phyloP scores from a whole-genome alignment of 257 asterid genomes.

The Marsdenia floribunda region DNA sequence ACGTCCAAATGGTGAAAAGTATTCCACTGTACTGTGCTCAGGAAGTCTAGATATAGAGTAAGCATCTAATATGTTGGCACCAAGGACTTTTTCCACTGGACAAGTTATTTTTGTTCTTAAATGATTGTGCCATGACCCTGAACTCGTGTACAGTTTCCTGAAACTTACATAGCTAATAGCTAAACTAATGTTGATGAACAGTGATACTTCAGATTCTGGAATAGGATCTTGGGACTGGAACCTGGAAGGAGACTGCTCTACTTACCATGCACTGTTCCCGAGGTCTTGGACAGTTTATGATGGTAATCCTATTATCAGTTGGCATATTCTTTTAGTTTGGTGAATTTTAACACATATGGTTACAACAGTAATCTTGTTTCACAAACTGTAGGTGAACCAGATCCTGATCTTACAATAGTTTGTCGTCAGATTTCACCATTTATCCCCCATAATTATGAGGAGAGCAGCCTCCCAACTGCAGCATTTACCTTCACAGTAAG shows the following conservation, averaged over 20 bases:
- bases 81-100: slow-evolving; percentile 5
- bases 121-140: neutral
- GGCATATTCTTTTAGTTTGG: slow-evolving; percentile 15
- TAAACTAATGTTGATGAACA: slow-evolving; percentile 37
- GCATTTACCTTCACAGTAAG: slow-evolving; percentile 81
- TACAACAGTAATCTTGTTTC: slow-evolving; percentile 11
- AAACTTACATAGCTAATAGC: slow-evolving; percentile 19
- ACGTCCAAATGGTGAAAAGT: slow-evolving; percentile 61
- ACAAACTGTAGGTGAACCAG: slow-evolving; percentile 82
- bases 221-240: slow-evolving; percentile 98
- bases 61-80: slow-evolving; percentile 23
- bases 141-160: neutral
- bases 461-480: slow-evolving; percentile 89
- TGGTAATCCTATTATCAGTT: slow-evolving; percentile 43
- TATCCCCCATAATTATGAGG: slow-evolving; percentile 89
- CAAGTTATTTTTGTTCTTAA: slow-evolving; percentile 2
- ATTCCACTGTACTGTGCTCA: slow-evolving; percentile 78
- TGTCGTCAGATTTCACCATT: slow-evolving; percentile 95
- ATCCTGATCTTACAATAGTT: slow-evolving; percentile 73
- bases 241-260: slow-evolving; percentile 56
- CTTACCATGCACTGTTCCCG: slow-evolving; percentile 93
- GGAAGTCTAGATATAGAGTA: slow-evolving; percentile 52
- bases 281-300: slow-evolving; percentile 98
- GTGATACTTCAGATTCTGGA: slow-evolving; percentile 70
- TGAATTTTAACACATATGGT: slow-evolving; percentile 16